Evolutionary conservation across 1,284 basidiomycete genomes (phyloP), one percentile per base, ranked within the genome.

Genomic region (Sphagnurus paluster): DNA sequence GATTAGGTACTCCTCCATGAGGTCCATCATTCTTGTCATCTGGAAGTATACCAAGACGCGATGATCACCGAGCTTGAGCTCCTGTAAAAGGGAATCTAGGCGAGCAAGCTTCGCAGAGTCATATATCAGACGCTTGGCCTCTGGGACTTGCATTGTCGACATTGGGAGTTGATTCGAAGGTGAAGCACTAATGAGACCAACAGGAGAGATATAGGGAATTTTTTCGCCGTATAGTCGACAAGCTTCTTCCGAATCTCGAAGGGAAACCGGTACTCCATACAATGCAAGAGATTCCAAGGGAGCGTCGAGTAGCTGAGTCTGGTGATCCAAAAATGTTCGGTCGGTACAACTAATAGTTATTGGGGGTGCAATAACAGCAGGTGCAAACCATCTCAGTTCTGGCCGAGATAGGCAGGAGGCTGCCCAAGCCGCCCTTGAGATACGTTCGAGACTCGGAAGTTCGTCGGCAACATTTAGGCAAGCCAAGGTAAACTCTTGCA

Each of bases 11-110:
- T 99, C 97, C 66, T 99, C 97, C 84, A 99, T 96, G 49, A 99
- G 75, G 65, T 99, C 96, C 84, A 99, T 98, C 97, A 99, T 99
- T 54, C 88, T 83, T 19, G 97, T 99, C 97, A 99, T 99, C 70
- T 99, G 97, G 86, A 98, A 99, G 74, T 99, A 99, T 42, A 99
- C 80, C 56, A 99, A 72, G 17, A 98, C 94, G 39, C 95, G 86
- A 69, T 99, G 97, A 46, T 95, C 95, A 8, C 87, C 90, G 25
- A 84, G 79, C 71, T 98, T 99, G 52, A 99, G 82, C 62, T 98
- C 91, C 52, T 93, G 89, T 8, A 99, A 75, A 23, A 99, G 74
- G 17, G 76, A 65, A 66, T 99, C 97, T 39, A 99, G 77, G 38
- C 91, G 83, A 29, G 94, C 93, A 30, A 99, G 81, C 71, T 99